Base-by-base conservation (phyloP, 1,139 yeast genomes). In the Yamadazyma pseudoaaseri region DNA sequence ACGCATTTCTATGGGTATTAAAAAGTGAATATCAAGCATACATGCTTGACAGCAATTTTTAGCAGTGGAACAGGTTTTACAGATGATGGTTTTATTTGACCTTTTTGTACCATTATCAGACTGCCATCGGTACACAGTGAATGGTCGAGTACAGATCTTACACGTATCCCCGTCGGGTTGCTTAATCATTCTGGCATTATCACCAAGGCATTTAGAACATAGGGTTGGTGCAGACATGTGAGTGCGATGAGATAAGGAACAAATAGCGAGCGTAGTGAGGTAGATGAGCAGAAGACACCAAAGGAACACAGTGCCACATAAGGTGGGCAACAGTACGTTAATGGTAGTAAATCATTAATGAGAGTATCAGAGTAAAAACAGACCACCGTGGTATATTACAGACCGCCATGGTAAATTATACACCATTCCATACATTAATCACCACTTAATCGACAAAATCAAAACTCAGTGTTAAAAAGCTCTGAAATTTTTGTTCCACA, bases 41-140 rank as follows among this genome's bases (percentile, higher is more conserved):
- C 98, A 92, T 15, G 80, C 62, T 54, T 92, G 97, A 52, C 98
- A 92, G 45, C 95, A 84, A 58, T 86, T 83, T 43, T 82, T 73
- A 30, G 82, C 76, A 27, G 79, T 65, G 1, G 97, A 81, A 60
- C 98, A 92, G 0, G 90, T 79, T 25, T 64, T 55, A 57, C 98
- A 89, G 15, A 87, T 75, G 4, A 73, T 59, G 5, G 86, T 79
- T 46, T 71, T 75, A 39, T 68, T 68, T 33, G 69, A 52, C 37
- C 66, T 62, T 29, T 52, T 55, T 3, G 65, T 54, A 26, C 66
- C 60, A 6, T 60, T 51, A 7, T 65, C 60, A 2, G 35, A 25
- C 32, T 73, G 73, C 95, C 96, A 87, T 42, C 84, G 71, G 53
- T 78, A 89, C 4, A 83, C 81, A 0, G 90, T 81, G 62, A 83